A percentile compares a stretch with the other conserved stretches of the same genome.
Conservation (phyloP, 2,329 filamentous ascomycete species). For the Epichloe scottii region DNA sequence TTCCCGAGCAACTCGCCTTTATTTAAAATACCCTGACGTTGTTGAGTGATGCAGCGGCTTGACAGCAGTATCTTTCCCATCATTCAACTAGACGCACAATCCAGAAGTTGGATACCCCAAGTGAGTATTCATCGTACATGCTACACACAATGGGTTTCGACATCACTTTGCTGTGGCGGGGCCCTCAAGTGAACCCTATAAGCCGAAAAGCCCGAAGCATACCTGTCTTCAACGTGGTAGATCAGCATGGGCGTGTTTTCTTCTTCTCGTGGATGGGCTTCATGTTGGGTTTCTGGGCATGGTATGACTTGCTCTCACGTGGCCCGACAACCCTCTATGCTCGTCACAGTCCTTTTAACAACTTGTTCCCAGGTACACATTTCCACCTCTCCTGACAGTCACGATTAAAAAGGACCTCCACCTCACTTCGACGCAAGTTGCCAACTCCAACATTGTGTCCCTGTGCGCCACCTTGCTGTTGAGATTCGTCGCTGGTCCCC, state of each 20-base stretch:
- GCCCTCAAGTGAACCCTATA: constrained; percentile 68
- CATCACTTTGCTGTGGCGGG: constrained; percentile 18
- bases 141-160: constrained; percentile 16
- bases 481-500: constrained; percentile 63
- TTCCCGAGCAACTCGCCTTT: neutral
- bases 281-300: constrained; percentile 80
- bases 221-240: constrained; percentile 63
- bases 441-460: constrained; percentile 85
- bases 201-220: constrained; percentile 73
- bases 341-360: neutral
- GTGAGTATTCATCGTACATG: neutral
- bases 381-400: constrained; percentile 65
- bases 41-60: neutral
- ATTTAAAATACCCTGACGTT: neutral
- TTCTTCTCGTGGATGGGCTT: constrained; percentile 84
- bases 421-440: constrained; percentile 57
- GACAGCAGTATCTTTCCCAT: neutral
- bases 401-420: constrained; percentile 71
- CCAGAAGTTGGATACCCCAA: neutral
- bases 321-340: no score
- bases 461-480: constrained; percentile 59
- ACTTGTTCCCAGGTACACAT: constrained; percentile 51
- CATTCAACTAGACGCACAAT: neutral
- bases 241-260: constrained; percentile 76
- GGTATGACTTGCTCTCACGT: constrained; percentile 26